Base-by-base conservation (phyloP, 768 basidiomycete genomes). In the Phanerodontia chrysosporium region DNA sequence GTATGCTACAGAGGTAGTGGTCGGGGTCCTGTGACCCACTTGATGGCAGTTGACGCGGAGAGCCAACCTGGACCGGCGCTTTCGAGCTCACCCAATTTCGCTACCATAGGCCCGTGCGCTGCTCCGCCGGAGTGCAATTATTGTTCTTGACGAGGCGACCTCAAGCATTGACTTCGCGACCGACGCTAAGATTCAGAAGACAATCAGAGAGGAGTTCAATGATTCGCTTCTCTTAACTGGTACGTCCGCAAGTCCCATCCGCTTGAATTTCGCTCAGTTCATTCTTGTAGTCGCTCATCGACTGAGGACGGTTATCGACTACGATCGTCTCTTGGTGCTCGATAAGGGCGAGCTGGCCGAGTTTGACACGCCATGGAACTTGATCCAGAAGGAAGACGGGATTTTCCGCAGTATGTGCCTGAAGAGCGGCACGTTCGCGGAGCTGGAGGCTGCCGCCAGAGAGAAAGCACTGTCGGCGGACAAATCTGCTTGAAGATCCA, bases 151-250 rank as follows among this genome's bases (percentile, higher is more conserved):
- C 62, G 90, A 92, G 65, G 91, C 91, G 14, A 92, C 90, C 7
- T 90, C 88, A 59, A 90, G 89, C 65, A 91, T 93, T 58, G 90
- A 92, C 67, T 89, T 93, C 65, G 86, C 84, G 13, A 93, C 94
- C 44, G 95, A 95, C 65, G 82, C 89, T 8, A 94, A 93, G 74
- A 96, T 96, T 57, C 94, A 96, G 69, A 77, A 83, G 29, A 89
- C 93, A 1, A 95, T 97, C 49, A 78, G 93, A 6, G 86, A 89
- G 64, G 91, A 96, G 66, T 96, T 96, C 69, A 83, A 77, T 6
- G 79, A 84, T 45, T 89, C 86, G 8, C 74, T 93, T 44, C 70
- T 94, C 45, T 69, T 95, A 49, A 92, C 89, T 4, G 81, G 89
- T 88, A 64, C 10, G 82, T 74, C 16, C n/a, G n/a, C n/a, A n/a